Conservation (phyloP, 306 rosid species). For the Vigna nakashimae region DNA sequence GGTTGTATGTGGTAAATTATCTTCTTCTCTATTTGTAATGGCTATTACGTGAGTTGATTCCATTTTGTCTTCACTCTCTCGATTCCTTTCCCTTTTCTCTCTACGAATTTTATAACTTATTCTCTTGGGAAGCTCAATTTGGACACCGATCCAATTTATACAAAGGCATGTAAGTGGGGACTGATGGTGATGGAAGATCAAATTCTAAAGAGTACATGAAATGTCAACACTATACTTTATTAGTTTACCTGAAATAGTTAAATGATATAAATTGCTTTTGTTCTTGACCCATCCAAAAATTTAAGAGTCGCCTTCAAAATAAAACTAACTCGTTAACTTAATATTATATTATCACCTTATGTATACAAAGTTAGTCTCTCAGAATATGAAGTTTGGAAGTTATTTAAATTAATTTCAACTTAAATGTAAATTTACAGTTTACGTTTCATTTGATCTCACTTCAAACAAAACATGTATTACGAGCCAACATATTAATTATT, state of each 20-base stretch:
- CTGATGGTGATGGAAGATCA: slow-evolving; percentile 22
- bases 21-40: slow-evolving; percentile 48
- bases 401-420: too few species aligned
- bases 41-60: slow-evolving; percentile 58
- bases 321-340: not conserved
- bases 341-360: too few species aligned
- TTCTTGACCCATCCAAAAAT: not conserved
- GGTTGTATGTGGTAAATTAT: slow-evolving; percentile 18
- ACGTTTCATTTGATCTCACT: too few species aligned
- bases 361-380: too few species aligned
- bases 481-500: too few species aligned
- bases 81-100: not conserved
- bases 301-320: not conserved
- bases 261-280: not conserved
- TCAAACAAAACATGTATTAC: too few species aligned
- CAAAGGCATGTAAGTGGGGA: slow-evolving; percentile 5
- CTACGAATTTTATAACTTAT: slow-evolving; percentile 1
- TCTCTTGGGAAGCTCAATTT: slow-evolving; percentile 24
- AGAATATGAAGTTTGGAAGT: too few species aligned
- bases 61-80: slow-evolving; percentile 48
- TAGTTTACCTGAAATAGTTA: not conserved
- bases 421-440: too few species aligned
- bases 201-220: not conserved
- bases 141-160: slow-evolving; percentile 48
- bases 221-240: not conserved